Base-by-base conservation (phyloP, 176 grass and related monocot genomes). In the Zizania latifolia region DNA sequence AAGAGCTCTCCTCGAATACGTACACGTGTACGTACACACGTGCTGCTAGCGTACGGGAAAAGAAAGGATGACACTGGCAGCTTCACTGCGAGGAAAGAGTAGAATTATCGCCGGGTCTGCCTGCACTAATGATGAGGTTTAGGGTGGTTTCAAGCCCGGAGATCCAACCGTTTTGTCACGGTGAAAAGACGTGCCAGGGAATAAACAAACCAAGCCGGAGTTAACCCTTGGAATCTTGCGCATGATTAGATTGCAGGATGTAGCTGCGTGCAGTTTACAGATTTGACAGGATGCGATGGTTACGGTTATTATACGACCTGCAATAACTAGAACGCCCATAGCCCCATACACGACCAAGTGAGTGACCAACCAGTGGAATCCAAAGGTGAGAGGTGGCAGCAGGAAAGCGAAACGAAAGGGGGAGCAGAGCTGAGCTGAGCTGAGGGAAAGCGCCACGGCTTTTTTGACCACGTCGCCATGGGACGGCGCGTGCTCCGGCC, bases 91-190 rank as follows among this genome's bases (percentile, higher is more conserved):
- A 53, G 48, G 8, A 53, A 53, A 22, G 48, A 5, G n/a, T n/a
- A n/a, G n/a, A n/a, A n/a, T n/a, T n/a, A 72, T 56, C 66, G 8
- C 66, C 12, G 57, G 74, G 54, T n/a, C n/a, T n/a, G 69, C 5
- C 2, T 30, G 54, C 60, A 10, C 84, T 76, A 76, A 86, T 86
- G 64, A 81, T 86, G 84, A 70, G 78, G 4, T 76, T 76, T 76
- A 57, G 15, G 63, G 16, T 8, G 14, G 44, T 10, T n/a, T n/a
- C 32, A 85, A 79, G 58, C 36, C 60, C 74, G 62, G 71, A 77
- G 58, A 46, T 77, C 72, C 85, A 72, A 71, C 72, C 85, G 77
- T 87, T 82, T 78, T 87, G 74, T 73, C 74, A 83, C 74, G 48
- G 67, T 14, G 67, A 87, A 87, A 87, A 82, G 85, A 31, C 78